A percentile compares a stretch with the other conserved stretches of the same genome.
Evolutionary conservation across 306 rosid genomes (phyloP).

Genomic region (Medicago arabica): DNA sequence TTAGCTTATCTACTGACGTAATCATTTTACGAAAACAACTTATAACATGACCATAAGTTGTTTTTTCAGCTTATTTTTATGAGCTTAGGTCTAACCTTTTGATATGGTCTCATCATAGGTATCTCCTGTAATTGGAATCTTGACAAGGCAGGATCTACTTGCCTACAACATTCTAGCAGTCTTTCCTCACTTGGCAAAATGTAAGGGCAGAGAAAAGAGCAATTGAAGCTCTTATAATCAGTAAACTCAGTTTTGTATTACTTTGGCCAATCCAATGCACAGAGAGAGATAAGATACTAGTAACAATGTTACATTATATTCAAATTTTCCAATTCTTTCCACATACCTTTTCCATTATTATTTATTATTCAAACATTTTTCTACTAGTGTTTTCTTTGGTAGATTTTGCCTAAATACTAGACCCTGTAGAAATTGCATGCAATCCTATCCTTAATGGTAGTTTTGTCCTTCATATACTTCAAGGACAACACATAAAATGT

Average conservation of each 20-base stretch:
- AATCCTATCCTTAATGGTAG: too few species aligned
- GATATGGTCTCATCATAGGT: conserved; percentile 44
- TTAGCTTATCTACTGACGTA: too few species aligned
- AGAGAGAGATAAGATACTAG: conserved; percentile 43
- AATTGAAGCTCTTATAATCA: conserved; percentile 44
- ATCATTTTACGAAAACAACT: too few species aligned
- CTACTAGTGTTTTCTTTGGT: too few species aligned
- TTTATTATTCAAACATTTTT: too few species aligned
- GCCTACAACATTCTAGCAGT: conserved; percentile 72
- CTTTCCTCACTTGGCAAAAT: conserved; percentile 67
- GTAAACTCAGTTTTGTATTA: conserved; percentile 42
- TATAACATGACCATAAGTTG: too few species aligned
- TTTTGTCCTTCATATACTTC: too few species aligned
- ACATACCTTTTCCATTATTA: too few species aligned
- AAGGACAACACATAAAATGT: too few species aligned
- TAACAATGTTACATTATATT: conserved; percentile 34
- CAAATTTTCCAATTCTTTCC: conserved; percentile 39
- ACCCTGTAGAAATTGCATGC: too few species aligned
- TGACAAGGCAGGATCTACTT: conserved; percentile 60
- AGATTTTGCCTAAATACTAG: too few species aligned
- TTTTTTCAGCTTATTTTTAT: too few species aligned
- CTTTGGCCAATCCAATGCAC: conserved; percentile 40
- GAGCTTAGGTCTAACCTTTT: neutral
- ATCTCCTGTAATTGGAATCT: conserved; percentile 70
- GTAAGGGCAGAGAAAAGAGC: conserved; percentile 54